Evolutionary conservation across 2,329 filamentous ascomycete species (phyloP), one percentile per base, ranked within the genome.

Genomic region (Fusarium concolor): DNA sequence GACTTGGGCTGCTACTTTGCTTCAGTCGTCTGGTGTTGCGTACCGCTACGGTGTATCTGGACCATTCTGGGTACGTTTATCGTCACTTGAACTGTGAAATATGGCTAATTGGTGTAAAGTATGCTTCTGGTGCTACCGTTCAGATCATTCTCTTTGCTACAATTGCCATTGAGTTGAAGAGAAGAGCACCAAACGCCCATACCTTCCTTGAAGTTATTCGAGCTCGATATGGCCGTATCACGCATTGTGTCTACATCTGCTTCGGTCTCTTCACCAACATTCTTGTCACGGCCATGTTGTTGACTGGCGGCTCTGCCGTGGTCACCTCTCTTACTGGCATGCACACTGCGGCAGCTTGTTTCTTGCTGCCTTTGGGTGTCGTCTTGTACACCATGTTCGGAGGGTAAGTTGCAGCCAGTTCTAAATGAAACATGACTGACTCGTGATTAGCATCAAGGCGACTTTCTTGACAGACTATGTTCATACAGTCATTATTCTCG

Each of bases 111-210:
- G 2, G 14, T 2, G 10, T 0, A 9, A 15, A 67, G 65, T 90
- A 90, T 73, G 87, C 86, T 2, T 86, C 83, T 3, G 87, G 71
- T 10, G 93, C 92, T 12, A 94, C 91, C 0, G 92, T 96, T 8
- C 93, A 96, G 76, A 94, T 97, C 71, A 85, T 97, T 28, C 84
- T 97, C 2, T 97, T 97, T 73, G 93, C 94, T 2, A 96, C 93
- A 0, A 85, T 97, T 28, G 94, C 94, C 29, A 97, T 97, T 71
- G 93, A 96, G 78, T 80, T 97, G 52, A 97, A 97, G 83, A 85
- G 92, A 69, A 88, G 92, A 56, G 92, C 93, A 0, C 94, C 94
- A 0, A 96, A 97, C 75, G 94, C 93, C 1, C 94, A 97, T 71
- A 90, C 88, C 0, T 94, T 93, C 77, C 87, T 96, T 11, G 93